Evolutionary conservation across 2,329 filamentous ascomycete genomes (phyloP), one percentile per base, ranked within the genome.

Genomic region (Bipolaris oryzae): DNA sequence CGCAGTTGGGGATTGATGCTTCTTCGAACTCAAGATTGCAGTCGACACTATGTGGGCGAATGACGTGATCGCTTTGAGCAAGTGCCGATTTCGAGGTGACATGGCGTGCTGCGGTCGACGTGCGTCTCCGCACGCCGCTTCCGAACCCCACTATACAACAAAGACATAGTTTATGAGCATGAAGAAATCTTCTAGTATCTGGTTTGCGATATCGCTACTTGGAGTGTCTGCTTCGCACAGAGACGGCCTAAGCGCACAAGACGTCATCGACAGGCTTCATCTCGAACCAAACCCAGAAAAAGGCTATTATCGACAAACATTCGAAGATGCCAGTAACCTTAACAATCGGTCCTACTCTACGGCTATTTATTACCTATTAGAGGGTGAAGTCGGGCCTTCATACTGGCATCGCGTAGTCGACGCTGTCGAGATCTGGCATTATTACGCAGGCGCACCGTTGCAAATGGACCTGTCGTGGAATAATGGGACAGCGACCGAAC

Each of bases 341-440:
- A 63, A 68, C 10, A 70, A 64, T 38, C 81, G 81, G 53, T 79
- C 81, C 1, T 55, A 73, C 53, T 82, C 79, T 70, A 83, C 82
- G 1, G 76, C 76, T 46, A 84, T 84, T 63, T 84, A 84, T 72
- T 84, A 84, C 62, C 76, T 84, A 0, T 78, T 84, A 5, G 78
- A 83, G 51, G 78, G 79, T 33, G 58, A 69, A 7, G 69, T 61
- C 1, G 61, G 57, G 10, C 77, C 75, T 16, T 84, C 82, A 3
- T 67, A 77, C 55, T 84, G 81, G 82, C 82, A 84, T 68, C 79
- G 80, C 5, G 77, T 82, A 57, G 77, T 81, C 55, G 62, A 67
- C 46, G 80, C 83, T 53, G 78, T 79, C 2, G 78, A 84, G 64
- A 69, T 82, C 7, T 84, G 82, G 82, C 82, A 85, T 63, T 78